These are phyloP conservation scores for Ustilago loliicola DNA, from an alignment of 1,284 basidiomycete species.

Conservation along the genomic window DNA sequence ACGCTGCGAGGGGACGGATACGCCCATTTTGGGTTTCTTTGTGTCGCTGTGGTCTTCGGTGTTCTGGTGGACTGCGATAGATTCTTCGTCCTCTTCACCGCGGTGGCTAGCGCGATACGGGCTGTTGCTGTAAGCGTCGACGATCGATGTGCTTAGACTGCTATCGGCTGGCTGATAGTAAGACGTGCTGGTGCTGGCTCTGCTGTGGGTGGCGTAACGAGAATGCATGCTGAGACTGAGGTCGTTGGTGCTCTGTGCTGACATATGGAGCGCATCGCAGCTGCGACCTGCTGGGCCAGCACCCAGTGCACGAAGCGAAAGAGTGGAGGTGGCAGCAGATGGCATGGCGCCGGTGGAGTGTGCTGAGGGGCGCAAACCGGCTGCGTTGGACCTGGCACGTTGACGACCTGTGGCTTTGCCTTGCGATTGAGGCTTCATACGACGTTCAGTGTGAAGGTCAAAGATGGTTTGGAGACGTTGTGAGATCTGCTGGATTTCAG, in stretches of 20 bases:
- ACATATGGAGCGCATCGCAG: conserved; percentile 43
- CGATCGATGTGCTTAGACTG: conserved; percentile 5
- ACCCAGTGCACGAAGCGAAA: conserved; percentile 32
- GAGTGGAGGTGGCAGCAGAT: conserved; percentile 28
- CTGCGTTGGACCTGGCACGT: conserved; percentile 21
- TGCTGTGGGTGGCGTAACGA: conserved; percentile 21
- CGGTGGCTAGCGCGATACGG: background rate
- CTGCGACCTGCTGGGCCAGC: conserved; percentile 41
- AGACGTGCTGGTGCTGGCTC: conserved; percentile 26
- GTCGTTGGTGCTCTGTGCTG: conserved; percentile 16
- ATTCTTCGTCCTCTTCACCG: conserved; percentile 24
- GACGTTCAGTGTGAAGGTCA: conserved; percentile 58
- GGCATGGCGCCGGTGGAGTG: conserved; percentile 40
- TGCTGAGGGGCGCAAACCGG: conserved; percentile 38
- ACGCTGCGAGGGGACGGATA: conserved; percentile 58
- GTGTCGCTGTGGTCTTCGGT: conserved; percentile 40
- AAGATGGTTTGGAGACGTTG: conserved; percentile 57
- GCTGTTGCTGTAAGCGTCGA: background rate
- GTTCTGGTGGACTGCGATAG: conserved; percentile 40
- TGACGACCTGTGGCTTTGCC: conserved; percentile 8
- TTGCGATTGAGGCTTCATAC: conserved; percentile 52
- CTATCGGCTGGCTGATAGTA: conserved; percentile 1
- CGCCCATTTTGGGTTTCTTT: conserved; percentile 51
- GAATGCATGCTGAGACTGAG: conserved; percentile 22
- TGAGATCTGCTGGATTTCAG: conserved; percentile 45